phyloP scores from a whole-genome alignment of 345 rosid species.

The Carallia pectinifolia region DNA sequence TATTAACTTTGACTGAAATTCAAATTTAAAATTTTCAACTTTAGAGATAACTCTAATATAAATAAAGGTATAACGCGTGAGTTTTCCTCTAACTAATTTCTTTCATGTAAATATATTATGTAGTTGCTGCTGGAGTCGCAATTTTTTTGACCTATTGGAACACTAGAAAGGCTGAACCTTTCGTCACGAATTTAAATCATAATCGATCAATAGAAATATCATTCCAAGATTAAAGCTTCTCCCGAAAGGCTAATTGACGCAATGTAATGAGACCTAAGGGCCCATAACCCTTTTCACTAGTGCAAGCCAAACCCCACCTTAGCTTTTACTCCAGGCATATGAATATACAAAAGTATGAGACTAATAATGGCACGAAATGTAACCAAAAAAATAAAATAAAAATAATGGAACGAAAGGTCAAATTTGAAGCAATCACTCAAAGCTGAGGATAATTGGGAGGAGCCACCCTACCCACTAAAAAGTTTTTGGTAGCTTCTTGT shows the following conservation, averaged over 20 bases:
- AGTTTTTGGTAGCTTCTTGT: slow-evolving; percentile 64
- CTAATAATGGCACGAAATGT: slow-evolving; percentile 32
- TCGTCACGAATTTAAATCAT: slow-evolving; percentile 24
- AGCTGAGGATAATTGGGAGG: slow-evolving; percentile 39
- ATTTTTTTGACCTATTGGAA: slow-evolving; percentile 22
- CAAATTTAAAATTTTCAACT: too few relatives aligned
- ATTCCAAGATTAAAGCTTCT: slow-evolving; percentile 13
- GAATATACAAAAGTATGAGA: slow-evolving; percentile 4
- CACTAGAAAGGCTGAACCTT: slow-evolving; percentile 18
- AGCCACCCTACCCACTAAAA: slow-evolving; percentile 26
- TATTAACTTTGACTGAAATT: too few relatives aligned
- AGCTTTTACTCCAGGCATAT: slow-evolving; percentile 25
- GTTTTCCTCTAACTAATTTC: background rate
- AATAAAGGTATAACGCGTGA: too few relatives aligned
- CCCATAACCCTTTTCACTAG: slow-evolving; percentile 52
- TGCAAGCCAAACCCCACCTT: slow-evolving; percentile 62
- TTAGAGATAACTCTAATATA: too few relatives aligned
- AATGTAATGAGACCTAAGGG: slow-evolving; percentile 55
- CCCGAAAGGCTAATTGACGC: slow-evolving; percentile 41
- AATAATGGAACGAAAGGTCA: slow-evolving; percentile 54
- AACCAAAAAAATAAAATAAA: too few relatives aligned
- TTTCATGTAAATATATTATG: slow-evolving; percentile 2
- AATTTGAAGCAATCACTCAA: slow-evolving; percentile 61
- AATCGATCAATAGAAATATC: slow-evolving; percentile 31
- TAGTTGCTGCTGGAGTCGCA: slow-evolving; percentile 13